Evolutionary conservation across 2,329 filamentous ascomycete genomes (phyloP), one percentile per base, ranked within the genome.

Genomic region (Laburnicola sp.): DNA sequence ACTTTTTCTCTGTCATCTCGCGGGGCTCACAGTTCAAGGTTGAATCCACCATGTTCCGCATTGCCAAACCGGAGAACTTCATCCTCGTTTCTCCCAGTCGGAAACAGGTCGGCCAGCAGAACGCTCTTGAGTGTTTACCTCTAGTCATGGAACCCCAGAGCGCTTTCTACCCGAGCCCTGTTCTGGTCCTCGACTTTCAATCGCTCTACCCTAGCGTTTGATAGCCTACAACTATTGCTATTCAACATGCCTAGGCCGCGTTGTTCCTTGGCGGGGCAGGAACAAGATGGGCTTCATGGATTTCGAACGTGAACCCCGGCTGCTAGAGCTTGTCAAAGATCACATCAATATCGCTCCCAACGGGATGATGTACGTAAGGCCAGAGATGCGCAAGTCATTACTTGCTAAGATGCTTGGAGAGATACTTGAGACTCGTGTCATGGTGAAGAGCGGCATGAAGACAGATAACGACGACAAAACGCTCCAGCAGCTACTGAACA

Each of bases 161-260:
- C 59, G 89, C 86, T 5, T 96, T 99, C 68, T 99, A 99, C 73
- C 91, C 80, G 50, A 94, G 89, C 55, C 94, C 94, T 0, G 71
- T 99, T 0, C 70, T 99, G 3, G 94, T 99, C 0, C 79, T 99
- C 5, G 94, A 99, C 73, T 99, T 99, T 57, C 93, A 97, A 67
- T 96, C 91, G 53, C 76, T 99, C 41, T 99, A 99, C 60, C 94
- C 94, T 0, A 97, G 92, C 72, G 87, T 97, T 53, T 99, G 91
- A 97, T 99, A 67, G 94, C 94, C 0, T 97, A 99, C 77, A 99
- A 99, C 66, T 94, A 97, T 69, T 99, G 94, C 75, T 99, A 99
- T 69, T 97, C 94, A 0, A 99, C 94, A 0, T 99, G 92, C 62
- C 80, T 97, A 0, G 94, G 94, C 0, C 85, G 94, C 27, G 86